phyloP scores from a whole-genome alignment of 176 grass and related monocot species.

The Triticum aestivum region DNA sequence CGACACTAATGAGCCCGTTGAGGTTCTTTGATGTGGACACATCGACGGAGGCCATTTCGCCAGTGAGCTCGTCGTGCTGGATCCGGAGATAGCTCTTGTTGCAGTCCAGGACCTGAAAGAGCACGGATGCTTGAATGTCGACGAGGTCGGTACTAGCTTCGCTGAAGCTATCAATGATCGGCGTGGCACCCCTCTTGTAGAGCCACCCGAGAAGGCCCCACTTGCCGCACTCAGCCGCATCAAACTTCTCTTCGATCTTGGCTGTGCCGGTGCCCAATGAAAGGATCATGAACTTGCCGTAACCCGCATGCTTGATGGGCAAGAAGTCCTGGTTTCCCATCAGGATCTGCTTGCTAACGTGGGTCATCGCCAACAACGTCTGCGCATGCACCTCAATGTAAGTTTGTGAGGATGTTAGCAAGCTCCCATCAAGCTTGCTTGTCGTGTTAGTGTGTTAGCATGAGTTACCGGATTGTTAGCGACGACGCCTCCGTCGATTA shows the following conservation, averaged over 20 bases:
- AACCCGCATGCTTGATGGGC: background rate
- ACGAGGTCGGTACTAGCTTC: background rate
- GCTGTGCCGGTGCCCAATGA: background rate
- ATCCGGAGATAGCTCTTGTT: conserved; percentile 69
- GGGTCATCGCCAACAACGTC: conserved; percentile 54
- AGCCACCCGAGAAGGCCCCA: conserved; percentile 70
- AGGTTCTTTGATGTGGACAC: conserved; percentile 39
- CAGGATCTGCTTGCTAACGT: conserved; percentile 52
- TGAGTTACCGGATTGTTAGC: conserved; percentile 58
- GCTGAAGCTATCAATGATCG: conserved; percentile 44
- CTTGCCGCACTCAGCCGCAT: background rate
- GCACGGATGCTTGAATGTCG: background rate
- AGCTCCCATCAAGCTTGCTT: background rate
- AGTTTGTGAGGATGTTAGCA: background rate
- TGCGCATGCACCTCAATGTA: background rate
- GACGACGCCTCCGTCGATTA: conserved; percentile 54
- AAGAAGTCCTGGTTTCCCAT: background rate
- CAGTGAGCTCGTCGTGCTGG: conserved; percentile 38
- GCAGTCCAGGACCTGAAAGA: background rate
- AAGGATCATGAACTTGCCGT: background rate
- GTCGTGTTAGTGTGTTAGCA: background rate
- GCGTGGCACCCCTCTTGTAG: conserved; percentile 37
- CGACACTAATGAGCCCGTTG: conserved; percentile 24
- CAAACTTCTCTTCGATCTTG: conserved; percentile 45
- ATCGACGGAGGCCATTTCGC: conserved; percentile 31